These are phyloP conservation scores for Elaeagnus macrophylla DNA, from an alignment of 306 rosid species.

Conservation along the genomic window DNA sequence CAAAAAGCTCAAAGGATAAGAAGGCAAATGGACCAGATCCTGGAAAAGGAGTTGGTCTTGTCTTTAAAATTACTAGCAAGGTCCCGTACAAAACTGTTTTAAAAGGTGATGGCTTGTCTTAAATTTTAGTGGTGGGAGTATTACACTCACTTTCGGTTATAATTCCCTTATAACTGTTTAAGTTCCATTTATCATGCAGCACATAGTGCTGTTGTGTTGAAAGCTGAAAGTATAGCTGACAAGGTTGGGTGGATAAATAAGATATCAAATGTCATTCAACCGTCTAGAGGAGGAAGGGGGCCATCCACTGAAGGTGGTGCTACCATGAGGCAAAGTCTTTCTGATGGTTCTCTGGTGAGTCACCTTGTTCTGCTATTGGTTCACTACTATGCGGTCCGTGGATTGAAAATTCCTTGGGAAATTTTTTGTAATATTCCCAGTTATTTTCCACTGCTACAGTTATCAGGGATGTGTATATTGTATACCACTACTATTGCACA, in stretches of 20 bases:
- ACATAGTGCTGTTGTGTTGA: conserved; percentile 71
- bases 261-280: conserved; percentile 72
- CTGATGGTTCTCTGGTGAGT: conserved; percentile 94
- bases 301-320: conserved; percentile 58
- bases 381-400: neutral
- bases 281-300: conserved; percentile 62
- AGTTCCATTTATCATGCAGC: conserved; percentile 42
- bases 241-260: conserved; percentile 81
- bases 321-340: conserved; percentile 66
- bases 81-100: conserved; percentile 89
- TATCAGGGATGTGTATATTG: neutral
- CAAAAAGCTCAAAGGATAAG: conserved; percentile 84
- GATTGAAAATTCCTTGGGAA: neutral
- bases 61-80: conserved; percentile 77
- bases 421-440: neutral
- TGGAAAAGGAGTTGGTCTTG: conserved; percentile 57
- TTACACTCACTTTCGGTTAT: neutral
- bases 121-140: neutral
- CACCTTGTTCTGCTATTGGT: neutral
- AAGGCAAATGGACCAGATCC: conserved; percentile 74
- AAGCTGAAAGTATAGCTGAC: conserved; percentile 76
- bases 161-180: neutral
- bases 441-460: neutral
- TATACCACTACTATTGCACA: neutral
- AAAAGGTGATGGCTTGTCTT: conserved; percentile 44